Percentiles rank a stretch among this genome's conserved stretches.
These are phyloP conservation scores for Pseudocercospora musae DNA, from an alignment of 2,329 filamentous ascomycete genomes.

Conservation along the genomic window DNA sequence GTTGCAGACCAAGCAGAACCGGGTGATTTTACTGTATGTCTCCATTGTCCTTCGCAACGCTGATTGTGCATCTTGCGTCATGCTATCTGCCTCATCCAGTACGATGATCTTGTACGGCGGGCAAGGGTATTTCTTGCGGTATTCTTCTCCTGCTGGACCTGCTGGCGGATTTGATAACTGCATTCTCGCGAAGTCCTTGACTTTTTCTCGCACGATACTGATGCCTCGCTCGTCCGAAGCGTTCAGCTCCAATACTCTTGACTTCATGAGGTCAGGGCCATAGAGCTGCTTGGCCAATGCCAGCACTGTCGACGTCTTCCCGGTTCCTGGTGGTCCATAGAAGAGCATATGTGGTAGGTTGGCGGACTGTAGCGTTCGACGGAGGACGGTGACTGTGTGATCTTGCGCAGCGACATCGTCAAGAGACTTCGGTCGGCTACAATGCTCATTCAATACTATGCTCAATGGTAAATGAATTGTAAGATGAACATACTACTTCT, in stretches of 20 bases:
- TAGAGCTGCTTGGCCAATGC: slow-evolving; percentile 97
- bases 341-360: slow-evolving; percentile 99
- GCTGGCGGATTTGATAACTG: slow-evolving; percentile 80
- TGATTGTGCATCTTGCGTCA: slow-evolving; percentile 97
- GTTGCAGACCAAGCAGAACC: slow-evolving; percentile 97
- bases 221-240: slow-evolving; percentile 98
- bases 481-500: slow-evolving; percentile 24
- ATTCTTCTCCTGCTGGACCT: slow-evolving; percentile 56
- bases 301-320: slow-evolving; percentile 96
- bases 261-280: slow-evolving; percentile 87
- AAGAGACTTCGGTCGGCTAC: slow-evolving; percentile 85
- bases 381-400: slow-evolving; percentile 89
- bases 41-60: slow-evolving; percentile 96
- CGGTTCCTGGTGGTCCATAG: slow-evolving; percentile 94
- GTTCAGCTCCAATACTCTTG: slow-evolving; percentile 96
- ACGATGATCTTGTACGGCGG: slow-evolving; percentile 99
- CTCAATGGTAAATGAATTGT: not conserved
- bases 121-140: slow-evolving; percentile 73
- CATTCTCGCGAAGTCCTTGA: slow-evolving; percentile 96
- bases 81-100: slow-evolving; percentile 94
- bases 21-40: slow-evolving; percentile 91
- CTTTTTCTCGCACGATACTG: slow-evolving; percentile 92
- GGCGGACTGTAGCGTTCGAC: slow-evolving; percentile 87
- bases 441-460: slow-evolving; percentile 10
- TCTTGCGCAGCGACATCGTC: slow-evolving; percentile 96